A percentile compares a stretch with the other conserved stretches of the same genome.
These are phyloP conservation scores for Cladosporium halotolerans DNA, from an alignment of 2,329 filamentous ascomycete species.

Conservation along the genomic window DNA sequence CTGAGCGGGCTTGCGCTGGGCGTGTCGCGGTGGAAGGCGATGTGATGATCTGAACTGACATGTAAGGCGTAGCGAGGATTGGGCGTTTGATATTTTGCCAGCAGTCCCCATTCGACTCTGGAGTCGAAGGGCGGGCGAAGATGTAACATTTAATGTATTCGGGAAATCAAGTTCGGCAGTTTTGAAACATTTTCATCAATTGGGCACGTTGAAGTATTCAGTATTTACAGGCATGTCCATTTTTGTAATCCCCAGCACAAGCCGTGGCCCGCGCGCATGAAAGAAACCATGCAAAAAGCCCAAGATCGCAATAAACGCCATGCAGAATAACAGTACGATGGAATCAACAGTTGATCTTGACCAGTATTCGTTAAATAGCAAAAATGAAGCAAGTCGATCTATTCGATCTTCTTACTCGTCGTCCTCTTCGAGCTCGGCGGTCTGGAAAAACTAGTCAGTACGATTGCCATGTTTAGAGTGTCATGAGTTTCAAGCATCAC, in stretches of 20 bases:
- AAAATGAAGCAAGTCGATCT: background rate
- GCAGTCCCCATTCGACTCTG: too few species aligned
- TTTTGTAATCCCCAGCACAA: background rate
- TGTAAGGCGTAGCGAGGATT: too few species aligned
- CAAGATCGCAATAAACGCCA: background rate
- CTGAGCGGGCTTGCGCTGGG: too few species aligned
- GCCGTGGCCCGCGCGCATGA: conserved; percentile 2
- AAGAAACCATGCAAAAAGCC: background rate
- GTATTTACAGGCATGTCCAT: too few species aligned
- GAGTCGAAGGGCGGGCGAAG: too few species aligned
- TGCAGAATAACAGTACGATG: background rate
- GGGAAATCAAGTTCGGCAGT: too few species aligned
- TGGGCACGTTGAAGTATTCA: too few species aligned
- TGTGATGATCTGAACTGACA: too few species aligned
- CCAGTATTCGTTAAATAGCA: conserved; percentile 2
- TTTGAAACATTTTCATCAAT: too few species aligned
- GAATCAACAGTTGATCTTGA: conserved; percentile 4
- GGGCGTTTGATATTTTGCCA: too few species aligned
- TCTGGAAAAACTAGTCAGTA: conserved; percentile 33
- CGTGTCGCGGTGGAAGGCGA: too few species aligned
- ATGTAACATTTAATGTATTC: too few species aligned
- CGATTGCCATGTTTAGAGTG: background rate
- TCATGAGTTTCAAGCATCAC: conserved; percentile 30
- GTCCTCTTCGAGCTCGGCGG: conserved; percentile 41
- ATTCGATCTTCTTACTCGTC: conserved; percentile 19